Conservation (phyloP, 2,329 filamentous ascomycete species). For the Rhexocercosporidium sp. region DNA sequence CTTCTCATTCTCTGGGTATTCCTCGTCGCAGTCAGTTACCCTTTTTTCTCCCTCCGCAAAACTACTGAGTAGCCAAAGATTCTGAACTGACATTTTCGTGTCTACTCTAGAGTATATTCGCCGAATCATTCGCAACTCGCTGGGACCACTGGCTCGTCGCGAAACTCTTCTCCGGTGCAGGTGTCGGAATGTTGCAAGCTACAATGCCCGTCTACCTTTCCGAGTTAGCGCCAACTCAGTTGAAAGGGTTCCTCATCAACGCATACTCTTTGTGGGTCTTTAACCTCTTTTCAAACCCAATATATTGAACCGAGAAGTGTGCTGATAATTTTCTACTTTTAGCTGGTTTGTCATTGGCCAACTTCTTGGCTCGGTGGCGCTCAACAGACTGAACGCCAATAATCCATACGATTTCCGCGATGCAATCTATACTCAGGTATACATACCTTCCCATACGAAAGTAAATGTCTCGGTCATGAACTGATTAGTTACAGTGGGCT, state of each 20-base stretch:
- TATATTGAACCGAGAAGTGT: not conserved
- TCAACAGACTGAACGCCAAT: constrained; percentile 43
- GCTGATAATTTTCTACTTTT: constrained; percentile 11
- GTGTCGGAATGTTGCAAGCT: constrained; percentile 33
- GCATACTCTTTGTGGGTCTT: constrained; percentile 29
- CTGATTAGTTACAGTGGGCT: constrained; percentile 45
- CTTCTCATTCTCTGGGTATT: constrained; percentile 43
- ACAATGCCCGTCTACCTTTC: constrained; percentile 33
- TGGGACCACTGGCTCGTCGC: constrained; percentile 33
- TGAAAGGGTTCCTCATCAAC: constrained; percentile 30
- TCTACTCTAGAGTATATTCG: constrained; percentile 25
- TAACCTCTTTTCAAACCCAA: not conserved
- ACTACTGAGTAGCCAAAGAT: not conserved
- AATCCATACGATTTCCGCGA: constrained; percentile 45
- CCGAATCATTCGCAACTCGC: constrained; percentile 26
- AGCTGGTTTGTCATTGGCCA: constrained; percentile 50
- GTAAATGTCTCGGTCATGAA: not conserved
- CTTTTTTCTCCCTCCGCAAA: not conserved
- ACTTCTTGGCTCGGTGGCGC: constrained; percentile 49
- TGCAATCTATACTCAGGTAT: constrained; percentile 50
- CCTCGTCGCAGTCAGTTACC: constrained; percentile 33
- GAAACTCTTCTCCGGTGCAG: constrained; percentile 31
- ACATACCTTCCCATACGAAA: not conserved
- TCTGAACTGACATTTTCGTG: not conserved
- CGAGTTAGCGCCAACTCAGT: constrained; percentile 31